Evolutionary conservation across 78 protist species (phyloP).

Genomic region (Dictyostelium firmibasis): DNA sequence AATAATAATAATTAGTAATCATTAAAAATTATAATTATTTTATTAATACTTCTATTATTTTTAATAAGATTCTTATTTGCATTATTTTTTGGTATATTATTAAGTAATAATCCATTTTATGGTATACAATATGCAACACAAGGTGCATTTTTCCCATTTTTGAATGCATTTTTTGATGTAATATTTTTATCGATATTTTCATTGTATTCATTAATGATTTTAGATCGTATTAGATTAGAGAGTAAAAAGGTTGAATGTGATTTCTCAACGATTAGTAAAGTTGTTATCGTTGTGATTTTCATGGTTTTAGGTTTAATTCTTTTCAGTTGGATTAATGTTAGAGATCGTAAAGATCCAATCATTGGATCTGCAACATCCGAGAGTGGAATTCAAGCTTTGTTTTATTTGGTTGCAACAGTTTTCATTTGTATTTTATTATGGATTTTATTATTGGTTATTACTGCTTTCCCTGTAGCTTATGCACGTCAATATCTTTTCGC

Average conservation of each 20-base stretch:
- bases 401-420: conserved; percentile 45
- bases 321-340: conserved; percentile 47
- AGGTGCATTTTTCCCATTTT: conserved; percentile 61
- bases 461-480: conserved; percentile 10
- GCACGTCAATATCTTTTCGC: background rate
- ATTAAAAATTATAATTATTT: no score
- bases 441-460: conserved; percentile 50
- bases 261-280: background rate
- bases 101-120: conserved; percentile 64
- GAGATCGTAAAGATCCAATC: conserved; percentile 69
- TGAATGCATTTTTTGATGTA: conserved; percentile 44
- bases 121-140: conserved; percentile 24
- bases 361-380: conserved; percentile 26
- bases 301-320: conserved; percentile 13
- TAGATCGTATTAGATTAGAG: conserved; percentile 51
- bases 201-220: conserved; percentile 26
- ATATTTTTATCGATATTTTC: conserved; percentile 34
- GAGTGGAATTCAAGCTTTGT: conserved; percentile 35
- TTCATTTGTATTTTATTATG: conserved; percentile 65
- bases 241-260: background rate
- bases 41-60: no score
- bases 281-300: background rate
- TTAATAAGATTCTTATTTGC: conserved; percentile 42
- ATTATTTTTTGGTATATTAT: conserved; percentile 14
- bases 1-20: no score